Base-by-base conservation (phyloP, 495 filamentous ascomycete species). In the Aspergillus coremiiformis region DNA sequence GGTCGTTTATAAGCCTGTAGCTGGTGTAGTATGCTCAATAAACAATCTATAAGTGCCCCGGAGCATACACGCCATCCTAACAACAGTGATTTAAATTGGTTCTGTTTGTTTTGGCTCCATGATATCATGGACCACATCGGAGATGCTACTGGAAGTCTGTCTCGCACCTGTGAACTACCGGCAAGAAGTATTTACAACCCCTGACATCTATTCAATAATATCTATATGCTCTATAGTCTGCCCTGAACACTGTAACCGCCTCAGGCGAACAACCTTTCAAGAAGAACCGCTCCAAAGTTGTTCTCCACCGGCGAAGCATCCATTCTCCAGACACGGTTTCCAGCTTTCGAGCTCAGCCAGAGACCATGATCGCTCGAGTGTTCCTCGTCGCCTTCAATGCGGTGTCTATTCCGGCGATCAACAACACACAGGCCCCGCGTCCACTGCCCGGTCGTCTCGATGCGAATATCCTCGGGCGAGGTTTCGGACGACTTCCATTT, bases 381-480 rank as follows among this genome's bases (percentile, higher is more conserved):
- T 49, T 87, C 76, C 32, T 71, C 66, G 29, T 84, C 80, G 10
- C 67, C 71, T n/a, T 78, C 82, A 2, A 80, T 72, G 52, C 74
- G 81, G 56, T 81, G 82, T 41, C 78, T 66, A 41, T 70, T 77
- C 12, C 93, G 76, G 9, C 82, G 71, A 67, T 98, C 94, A 29
- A 89, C 73, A 15, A 97, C 78, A 64, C 89, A 90, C 84, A 90
- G 88, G 2, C 93, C 93, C 39, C 86, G 74, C 47, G 92, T 96
- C 93, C 93, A 98, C 68, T 97, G 92, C 5, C 93, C 93, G 26
- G 77, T 64, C 1, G 87, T 88, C 66, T 98, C 93, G 21, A 98
- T 73, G 12, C 93, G 77, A 46, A 97, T 84, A 67, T 98, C 93
- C 64, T 80, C 72, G 1, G 66, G 68, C 24, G 67, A 70, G 2